Evolutionary conservation across 2,329 filamentous ascomycete genomes (phyloP), one percentile per base, ranked within the genome.

Genomic region (Paraphaeosphaeria minitans): DNA sequence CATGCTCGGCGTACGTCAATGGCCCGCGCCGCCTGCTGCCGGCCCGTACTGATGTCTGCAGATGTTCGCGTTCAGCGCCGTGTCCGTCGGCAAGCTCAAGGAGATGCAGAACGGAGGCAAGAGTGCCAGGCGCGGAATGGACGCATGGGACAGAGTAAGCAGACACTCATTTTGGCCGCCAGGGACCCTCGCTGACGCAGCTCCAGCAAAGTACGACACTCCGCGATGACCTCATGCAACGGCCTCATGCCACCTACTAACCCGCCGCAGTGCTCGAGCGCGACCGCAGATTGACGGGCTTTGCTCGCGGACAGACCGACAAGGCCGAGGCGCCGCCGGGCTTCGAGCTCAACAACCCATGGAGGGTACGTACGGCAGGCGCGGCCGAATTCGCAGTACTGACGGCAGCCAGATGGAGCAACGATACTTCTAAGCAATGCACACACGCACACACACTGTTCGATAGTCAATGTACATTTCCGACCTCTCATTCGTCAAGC

Each of bases 271-370:
- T 89, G 87, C 87, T 89, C 85, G 84, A 88, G 68, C 81, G 87
- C 75, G 87, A 89, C 74, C 77, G 82, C 70, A 79, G 87, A 63
- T 79, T 89, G 67, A 89, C 87, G 42, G 87, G 87, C 55, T 83
- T 80, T 63, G 70, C 83, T 69, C 80, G 87, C 77, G 86, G 85
- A 60, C 87, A 89, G 73, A 85, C 85, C 57, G 85, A 86, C 76
- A 84, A 81, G 62, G 78, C 82, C 48, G 76, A 78, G 58, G 87
- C 87, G 31, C 86, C 86, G 29, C 76, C 80, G 57, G 86, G 86
- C 60, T 89, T 89, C 77, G 86, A 88, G 76, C 73, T 88, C 70
- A 89, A 84, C 83, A 88, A 87, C 77, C 84, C 84, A 63, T 89
- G 87, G 87, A 86, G 84, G 82, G 86, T 88, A 82, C 58, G 82